Conservation (phyloP, 257 asterid genomes). For the Parsonsia alboflavescens region DNA sequence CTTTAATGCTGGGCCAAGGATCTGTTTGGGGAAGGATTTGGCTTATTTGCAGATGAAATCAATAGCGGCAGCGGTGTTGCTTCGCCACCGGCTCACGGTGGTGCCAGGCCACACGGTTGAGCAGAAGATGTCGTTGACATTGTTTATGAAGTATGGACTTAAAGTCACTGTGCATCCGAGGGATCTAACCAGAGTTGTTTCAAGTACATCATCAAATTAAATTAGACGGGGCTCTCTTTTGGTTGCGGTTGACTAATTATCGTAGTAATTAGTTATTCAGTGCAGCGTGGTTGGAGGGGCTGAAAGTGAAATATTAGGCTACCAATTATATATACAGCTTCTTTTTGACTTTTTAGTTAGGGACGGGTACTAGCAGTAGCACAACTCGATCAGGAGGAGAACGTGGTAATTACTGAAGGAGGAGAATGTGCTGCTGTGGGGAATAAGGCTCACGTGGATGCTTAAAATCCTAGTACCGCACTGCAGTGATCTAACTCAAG, state of each 20-base stretch:
- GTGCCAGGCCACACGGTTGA: conserved; percentile 65
- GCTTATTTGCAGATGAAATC: conserved; percentile 92
- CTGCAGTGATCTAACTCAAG: conserved; percentile 1
- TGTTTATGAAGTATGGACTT: conserved; percentile 83
- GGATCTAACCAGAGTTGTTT: conserved; percentile 37
- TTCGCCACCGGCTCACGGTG: conserved; percentile 59
- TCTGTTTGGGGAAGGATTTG: conserved; percentile 81
- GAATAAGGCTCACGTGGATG: conserved; percentile 14
- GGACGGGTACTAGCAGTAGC: neutral
- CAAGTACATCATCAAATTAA: no score
- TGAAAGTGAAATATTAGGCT: neutral
- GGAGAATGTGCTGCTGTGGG: neutral
- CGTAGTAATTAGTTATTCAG: no score
- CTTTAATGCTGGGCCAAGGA: conserved; percentile 87
- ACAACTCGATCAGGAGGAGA: neutral
- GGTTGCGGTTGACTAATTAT: no score
- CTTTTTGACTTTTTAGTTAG: no score
- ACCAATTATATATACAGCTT: neutral
- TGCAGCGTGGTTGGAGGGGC: conserved; percentile 4
- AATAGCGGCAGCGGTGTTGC: conserved; percentile 72
- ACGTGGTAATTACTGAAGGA: neutral
- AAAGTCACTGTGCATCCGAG: conserved; percentile 50
- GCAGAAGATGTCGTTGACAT: conserved; percentile 83
- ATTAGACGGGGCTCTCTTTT: no score
- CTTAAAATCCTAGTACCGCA: conserved; percentile 7